Conservation (phyloP, 2,329 filamentous ascomycete genomes). For the Arthrobotrys sphaeroides region DNA sequence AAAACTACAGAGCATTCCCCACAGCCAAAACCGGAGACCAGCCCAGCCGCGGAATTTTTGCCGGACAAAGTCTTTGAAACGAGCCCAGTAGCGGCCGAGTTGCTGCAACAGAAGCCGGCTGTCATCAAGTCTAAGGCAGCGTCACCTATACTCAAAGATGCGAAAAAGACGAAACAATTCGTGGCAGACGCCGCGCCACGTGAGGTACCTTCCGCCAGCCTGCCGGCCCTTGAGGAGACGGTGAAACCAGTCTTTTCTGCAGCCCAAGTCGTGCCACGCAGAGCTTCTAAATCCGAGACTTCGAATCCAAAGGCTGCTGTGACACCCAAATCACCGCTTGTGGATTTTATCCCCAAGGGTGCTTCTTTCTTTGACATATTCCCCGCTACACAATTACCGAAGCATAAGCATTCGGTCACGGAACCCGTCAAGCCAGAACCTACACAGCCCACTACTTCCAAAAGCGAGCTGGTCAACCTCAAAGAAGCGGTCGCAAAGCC, state of each 20-base stretch:
- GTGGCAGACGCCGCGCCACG: not conserved
- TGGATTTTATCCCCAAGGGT: not conserved
- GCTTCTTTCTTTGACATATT: not conserved
- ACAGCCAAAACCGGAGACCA: not conserved
- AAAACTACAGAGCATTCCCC: not conserved
- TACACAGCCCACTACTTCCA: too few species aligned
- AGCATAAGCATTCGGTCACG: not conserved
- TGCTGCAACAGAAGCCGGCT: not conserved
- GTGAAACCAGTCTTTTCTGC: not conserved
- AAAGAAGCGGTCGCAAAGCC: not conserved
- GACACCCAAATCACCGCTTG: not conserved
- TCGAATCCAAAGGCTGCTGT: not conserved
- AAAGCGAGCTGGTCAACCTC: not conserved
- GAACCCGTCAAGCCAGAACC: not conserved
- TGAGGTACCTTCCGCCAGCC: not conserved
- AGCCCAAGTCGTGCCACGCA: not conserved
- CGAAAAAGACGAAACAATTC: not conserved
- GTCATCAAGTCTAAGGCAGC: not conserved
- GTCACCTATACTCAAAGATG: not conserved
- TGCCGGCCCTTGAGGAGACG: not conserved
- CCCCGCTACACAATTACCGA: not conserved
- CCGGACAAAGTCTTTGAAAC: not conserved
- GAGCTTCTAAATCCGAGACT: not conserved
- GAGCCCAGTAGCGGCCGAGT: not conserved
- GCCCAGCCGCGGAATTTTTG: not conserved